Evolutionary conservation across 2,329 filamentous ascomycete genomes (phyloP).

Genomic region (Bipolaris victoriae): DNA sequence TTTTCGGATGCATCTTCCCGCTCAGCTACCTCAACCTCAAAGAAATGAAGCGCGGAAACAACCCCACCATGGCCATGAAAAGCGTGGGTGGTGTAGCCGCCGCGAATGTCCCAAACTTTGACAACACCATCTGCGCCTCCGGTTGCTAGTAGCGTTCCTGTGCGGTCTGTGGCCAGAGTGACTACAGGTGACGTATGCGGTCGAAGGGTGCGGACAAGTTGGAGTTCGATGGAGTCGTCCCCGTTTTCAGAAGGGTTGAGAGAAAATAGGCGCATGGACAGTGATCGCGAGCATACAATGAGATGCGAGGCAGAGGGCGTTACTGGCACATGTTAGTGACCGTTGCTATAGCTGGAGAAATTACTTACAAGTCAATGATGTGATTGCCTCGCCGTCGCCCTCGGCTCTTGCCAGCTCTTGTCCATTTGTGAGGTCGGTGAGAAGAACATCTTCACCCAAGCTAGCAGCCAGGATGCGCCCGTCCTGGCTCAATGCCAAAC

Average conservation of each 20-base stretch:
- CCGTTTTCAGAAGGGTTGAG: constrained; percentile 65
- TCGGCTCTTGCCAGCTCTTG: constrained; percentile 84
- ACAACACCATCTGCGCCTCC: constrained; percentile 91
- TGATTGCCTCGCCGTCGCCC: constrained; percentile 76
- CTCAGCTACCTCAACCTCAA: constrained; percentile 68
- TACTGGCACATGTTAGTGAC: constrained; percentile 59
- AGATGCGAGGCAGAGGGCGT: constrained; percentile 88
- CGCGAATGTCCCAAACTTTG: constrained; percentile 94
- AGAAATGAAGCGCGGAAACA: constrained; percentile 90
- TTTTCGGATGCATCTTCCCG: constrained; percentile 52
- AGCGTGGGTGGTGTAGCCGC: constrained; percentile 91
- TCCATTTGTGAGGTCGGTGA: constrained; percentile 84
- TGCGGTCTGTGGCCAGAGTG: constrained; percentile 81
- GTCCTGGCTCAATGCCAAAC: constrained; percentile 79
- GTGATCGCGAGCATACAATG: constrained; percentile 89
- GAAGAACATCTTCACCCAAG: constrained; percentile 86
- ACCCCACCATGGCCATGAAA: constrained; percentile 93
- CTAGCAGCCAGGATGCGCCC: constrained; percentile 85
- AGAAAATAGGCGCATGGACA: constrained; percentile 91
- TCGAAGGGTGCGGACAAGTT: constrained; percentile 80
- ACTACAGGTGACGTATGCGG: constrained; percentile 90
- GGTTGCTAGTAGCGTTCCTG: constrained; percentile 87
- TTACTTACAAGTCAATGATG: constrained; percentile 68
- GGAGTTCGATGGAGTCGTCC: constrained; percentile 64
- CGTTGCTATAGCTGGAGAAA: not conserved